Evolutionary conservation across 495 filamentous ascomycete genomes (phyloP), one percentile per base, ranked within the genome.

Genomic region (Xylaria intraflava): DNA sequence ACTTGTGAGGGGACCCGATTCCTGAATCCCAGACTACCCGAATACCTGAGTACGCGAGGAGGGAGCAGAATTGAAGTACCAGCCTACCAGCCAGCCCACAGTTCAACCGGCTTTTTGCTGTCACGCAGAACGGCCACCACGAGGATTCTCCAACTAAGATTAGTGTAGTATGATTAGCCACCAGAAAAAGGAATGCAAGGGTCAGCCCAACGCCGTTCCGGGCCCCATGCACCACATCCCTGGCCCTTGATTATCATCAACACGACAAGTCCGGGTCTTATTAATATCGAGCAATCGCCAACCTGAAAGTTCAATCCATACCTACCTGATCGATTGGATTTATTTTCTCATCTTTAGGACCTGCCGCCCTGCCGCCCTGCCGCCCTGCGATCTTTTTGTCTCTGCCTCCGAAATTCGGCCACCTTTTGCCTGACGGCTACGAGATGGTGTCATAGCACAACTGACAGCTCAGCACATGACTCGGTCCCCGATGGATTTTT

Each of bases 221-320:
- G 52, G 44, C 52, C 52, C 52, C 52, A 55, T 55, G 52, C 52
- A 46, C 49, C 52, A 48, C 44, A 55, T 49, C 52, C 51, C 52
- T 55, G 52, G 43, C 38, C 45, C 45, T 48, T 55, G 52, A 46
- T 49, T 48, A 49, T 43, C 52, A 55, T 55, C 52, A 43, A 41
- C 44, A 48, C 35, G 9, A n/a, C 16, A 38, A 38, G 29, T 43
- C 52, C 30, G 52, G 52, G 36, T 49, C 52, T 48, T 48, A 55
- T 55, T 55, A 55, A 55, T 55, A 55, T 55, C 38, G 44, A 49
- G 52, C 52, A 47, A 55, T 48, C 44, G 38, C 52, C 52, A 55
- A 55, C 33, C 17, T 35, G 47, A 24, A 53, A 45, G 22, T 45
- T 23, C 27, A 45, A 45, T 53, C 26, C 41, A 22, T 53, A 38